Evolutionary conservation across 768 basidiomycete genomes (phyloP).

Genomic region (Leucocoprinus sp.): DNA sequence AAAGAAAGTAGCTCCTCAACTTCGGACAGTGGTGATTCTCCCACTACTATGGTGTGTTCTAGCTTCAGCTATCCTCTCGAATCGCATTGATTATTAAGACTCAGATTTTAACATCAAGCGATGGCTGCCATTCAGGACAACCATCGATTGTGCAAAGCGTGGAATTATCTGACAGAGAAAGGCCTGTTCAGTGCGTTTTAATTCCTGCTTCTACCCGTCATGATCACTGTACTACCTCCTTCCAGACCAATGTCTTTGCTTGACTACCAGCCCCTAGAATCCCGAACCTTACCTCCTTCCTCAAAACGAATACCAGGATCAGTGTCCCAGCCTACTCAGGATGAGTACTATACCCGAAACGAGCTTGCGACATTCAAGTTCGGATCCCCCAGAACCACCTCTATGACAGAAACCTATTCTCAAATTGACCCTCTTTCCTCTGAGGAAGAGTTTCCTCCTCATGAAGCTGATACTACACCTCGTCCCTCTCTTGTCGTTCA

Average conservation of each 20-base stretch:
- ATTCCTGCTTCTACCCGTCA: neutral
- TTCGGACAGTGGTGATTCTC: conserved; percentile 10
- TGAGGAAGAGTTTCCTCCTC: conserved; percentile 24
- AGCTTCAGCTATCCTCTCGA: neutral
- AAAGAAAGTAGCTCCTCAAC: conserved; percentile 6
- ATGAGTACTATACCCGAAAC: conserved; percentile 34
- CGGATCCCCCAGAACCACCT: conserved; percentile 29
- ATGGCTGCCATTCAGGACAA: conserved; percentile 1
- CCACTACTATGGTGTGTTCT: conserved; percentile 5
- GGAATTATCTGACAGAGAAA: neutral
- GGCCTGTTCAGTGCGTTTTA: conserved; percentile 6
- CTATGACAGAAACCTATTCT: conserved; percentile 28
- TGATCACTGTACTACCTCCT: neutral
- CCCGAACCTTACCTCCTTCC: conserved; percentile 5
- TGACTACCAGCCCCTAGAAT: conserved; percentile 9
- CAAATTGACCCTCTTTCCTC: conserved; percentile 17
- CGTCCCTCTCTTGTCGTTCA: conserved; percentile 37
- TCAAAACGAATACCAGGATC: conserved; percentile 8
- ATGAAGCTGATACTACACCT: conserved; percentile 38
- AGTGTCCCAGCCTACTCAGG: neutral
- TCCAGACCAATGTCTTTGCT: neutral
- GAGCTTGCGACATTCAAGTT: conserved; percentile 41
- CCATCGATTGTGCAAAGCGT: neutral
- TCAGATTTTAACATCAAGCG: neutral
- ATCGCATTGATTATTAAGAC: neutral